Base-by-base conservation (phyloP, 129 eudicot genomes). In the Gnaphalium uliginosum region DNA sequence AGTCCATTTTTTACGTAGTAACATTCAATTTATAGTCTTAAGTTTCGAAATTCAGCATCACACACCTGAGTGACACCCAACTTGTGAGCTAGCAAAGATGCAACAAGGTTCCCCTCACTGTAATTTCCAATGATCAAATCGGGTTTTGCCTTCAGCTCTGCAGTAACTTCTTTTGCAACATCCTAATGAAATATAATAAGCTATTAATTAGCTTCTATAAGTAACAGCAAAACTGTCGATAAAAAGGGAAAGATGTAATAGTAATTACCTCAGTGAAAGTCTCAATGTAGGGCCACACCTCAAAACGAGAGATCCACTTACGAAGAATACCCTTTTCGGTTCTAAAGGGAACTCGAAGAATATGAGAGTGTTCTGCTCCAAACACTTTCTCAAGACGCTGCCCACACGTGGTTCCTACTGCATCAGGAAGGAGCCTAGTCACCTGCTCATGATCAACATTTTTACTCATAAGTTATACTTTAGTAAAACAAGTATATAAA, bases 241-340 rank as follows among this genome's bases (percentile, higher is more conserved):
- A 2, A 25, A 29, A 30, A 8, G 1, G 6, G 21, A 8, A 4
- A 23, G 11, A 17, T 10, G 60, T 8, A 32, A 24, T 14, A 21
- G 5, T 15, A 24, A 23, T 14, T 76, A 92, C 97, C 98, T 90
- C 98, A 58, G 96, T 89, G 98, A 88, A 94, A 41, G 96, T 94
- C 79, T 89, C 98, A 26, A 94, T 86, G 92, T 94, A 94, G 1
- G 98, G 98, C 98, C 98, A 94, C 51, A 94, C 98, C 82, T 94
- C 98, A 66, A 94, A 94, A 9, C 98, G 93, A 48, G 98, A 94
- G 83, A 94, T 94, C 98, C 98, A 94, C 77, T 87, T 89, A 5
- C 98, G 91, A 43, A 94, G 88, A 68, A 94, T 91, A 26, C 98
- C 98, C 61, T 94, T 90, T 79, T 94, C 97, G 0, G 90, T 94